Evolutionary conservation across 2,329 filamentous ascomycete species (phyloP).

Genomic region (Fusarium tuaranense): DNA sequence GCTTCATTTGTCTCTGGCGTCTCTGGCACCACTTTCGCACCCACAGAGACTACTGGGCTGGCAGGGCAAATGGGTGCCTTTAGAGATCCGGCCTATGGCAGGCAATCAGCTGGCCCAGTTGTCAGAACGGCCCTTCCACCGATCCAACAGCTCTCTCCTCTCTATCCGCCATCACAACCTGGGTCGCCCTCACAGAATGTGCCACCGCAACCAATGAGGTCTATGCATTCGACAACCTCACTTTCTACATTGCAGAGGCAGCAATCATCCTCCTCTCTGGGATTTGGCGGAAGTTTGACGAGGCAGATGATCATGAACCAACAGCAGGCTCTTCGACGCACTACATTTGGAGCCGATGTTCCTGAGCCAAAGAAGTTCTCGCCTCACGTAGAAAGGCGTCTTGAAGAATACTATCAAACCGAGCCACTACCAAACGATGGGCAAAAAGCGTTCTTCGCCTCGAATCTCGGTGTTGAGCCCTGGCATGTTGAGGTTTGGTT

Average conservation of each 20-base stretch:
- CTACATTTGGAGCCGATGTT: constrained; percentile 53
- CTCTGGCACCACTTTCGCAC: constrained; percentile 50
- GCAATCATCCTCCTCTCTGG: constrained; percentile 34
- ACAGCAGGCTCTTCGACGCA: constrained; percentile 55
- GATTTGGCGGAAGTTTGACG: constrained; percentile 47
- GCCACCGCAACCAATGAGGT: constrained; percentile 29
- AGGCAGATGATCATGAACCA: constrained; percentile 60
- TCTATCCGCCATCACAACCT: constrained; percentile 25
- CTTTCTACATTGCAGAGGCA: constrained; percentile 38
- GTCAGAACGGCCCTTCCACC: constrained; percentile 20
- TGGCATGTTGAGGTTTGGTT: constrained; percentile 68
- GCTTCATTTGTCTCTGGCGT: constrained; percentile 48
- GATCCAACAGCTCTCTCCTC: constrained; percentile 39
- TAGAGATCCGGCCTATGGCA: constrained; percentile 34
- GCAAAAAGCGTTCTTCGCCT: constrained; percentile 65
- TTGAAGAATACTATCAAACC: constrained; percentile 65
- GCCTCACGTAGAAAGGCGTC: constrained; percentile 60
- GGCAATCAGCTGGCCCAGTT: constrained; percentile 19
- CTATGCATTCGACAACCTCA: constrained; percentile 42
- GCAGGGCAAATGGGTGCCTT: constrained; percentile 37
- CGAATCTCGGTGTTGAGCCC: constrained; percentile 64
- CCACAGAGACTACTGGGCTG: constrained; percentile 43
- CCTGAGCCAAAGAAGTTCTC: constrained; percentile 60
- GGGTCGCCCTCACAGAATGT: constrained; percentile 39
- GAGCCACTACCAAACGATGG: constrained; percentile 62